phyloP scores from a whole-genome alignment of 2,329 filamentous ascomycete species.

The Ceratocystiopsis sp. region DNA sequence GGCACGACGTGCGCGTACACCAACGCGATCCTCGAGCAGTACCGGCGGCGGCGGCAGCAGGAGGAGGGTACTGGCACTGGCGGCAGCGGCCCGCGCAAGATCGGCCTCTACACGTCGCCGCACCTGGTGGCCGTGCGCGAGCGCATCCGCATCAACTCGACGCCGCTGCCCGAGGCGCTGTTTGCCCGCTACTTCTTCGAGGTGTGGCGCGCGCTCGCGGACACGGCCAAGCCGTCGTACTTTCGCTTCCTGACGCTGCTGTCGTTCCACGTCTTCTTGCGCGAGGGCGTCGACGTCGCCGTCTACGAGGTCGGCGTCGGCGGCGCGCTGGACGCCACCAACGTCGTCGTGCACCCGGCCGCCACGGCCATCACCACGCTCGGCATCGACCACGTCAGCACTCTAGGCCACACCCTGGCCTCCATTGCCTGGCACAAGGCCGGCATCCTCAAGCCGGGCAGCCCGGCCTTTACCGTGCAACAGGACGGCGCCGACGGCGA shows the following conservation, averaged over 20 bases:
- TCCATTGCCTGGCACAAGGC: conserved; percentile 60
- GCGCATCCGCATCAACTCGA: conserved; percentile 45
- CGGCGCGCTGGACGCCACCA: conserved; percentile 52
- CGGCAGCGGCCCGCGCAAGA: neutral
- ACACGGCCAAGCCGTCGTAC: conserved; percentile 30
- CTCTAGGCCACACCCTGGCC: conserved; percentile 44
- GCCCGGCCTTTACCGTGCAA: conserved; percentile 38
- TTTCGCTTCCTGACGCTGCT: conserved; percentile 48
- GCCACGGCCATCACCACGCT: conserved; percentile 47
- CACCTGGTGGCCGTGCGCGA: conserved; percentile 52
- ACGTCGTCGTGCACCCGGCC: conserved; percentile 38
- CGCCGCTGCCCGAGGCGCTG: conserved; percentile 36
- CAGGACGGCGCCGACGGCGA: conserved; percentile 28
- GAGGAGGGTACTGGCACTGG: no score
- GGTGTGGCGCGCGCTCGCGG: conserved; percentile 36
- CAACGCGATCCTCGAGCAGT: conserved; percentile 41
- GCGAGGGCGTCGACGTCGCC: conserved; percentile 42
- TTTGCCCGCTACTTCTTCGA: conserved; percentile 54
- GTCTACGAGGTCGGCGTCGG: conserved; percentile 53
- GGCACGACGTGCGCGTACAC: conserved; percentile 55
- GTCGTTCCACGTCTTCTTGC: conserved; percentile 48
- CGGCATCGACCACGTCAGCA: conserved; percentile 49
- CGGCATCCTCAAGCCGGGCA: conserved; percentile 46
- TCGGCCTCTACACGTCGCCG: conserved; percentile 50
- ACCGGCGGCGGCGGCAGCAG: conserved; percentile 16